These are phyloP conservation scores for Cercospora janseana DNA, from an alignment of 2,329 filamentous ascomycete genomes.

Conservation along the genomic window DNA sequence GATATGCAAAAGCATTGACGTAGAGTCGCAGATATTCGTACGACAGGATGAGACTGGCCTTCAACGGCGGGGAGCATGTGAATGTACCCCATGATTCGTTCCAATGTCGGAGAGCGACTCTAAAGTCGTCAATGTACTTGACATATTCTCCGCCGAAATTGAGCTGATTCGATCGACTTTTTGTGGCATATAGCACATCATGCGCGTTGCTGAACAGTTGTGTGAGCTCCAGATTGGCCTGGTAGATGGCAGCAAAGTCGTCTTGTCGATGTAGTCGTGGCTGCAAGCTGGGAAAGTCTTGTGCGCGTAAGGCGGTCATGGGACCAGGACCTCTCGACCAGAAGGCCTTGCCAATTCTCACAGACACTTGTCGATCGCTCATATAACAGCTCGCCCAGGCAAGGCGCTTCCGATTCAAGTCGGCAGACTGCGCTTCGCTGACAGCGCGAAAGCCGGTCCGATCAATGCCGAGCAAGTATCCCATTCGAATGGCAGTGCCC, in stretches of 20 bases:
- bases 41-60: slow-evolving; percentile 59
- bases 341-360: slow-evolving; percentile 38
- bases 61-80: slow-evolving; percentile 53
- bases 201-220: slow-evolving; percentile 39
- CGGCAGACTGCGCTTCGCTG: slow-evolving; percentile 31
- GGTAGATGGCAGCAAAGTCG: slow-evolving; percentile 37
- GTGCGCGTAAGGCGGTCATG: slow-evolving; percentile 35
- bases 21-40: slow-evolving; percentile 66
- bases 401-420: slow-evolving; percentile 35
- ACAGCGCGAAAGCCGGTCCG: slow-evolving; percentile 36
- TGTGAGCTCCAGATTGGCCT: slow-evolving; percentile 38
- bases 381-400: slow-evolving; percentile 39
- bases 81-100: slow-evolving; percentile 35
- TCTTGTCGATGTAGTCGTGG: slow-evolving; percentile 29
- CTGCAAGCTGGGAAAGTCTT: slow-evolving; percentile 36
- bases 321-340: slow-evolving; percentile 37
- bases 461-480: slow-evolving; percentile 38
- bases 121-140: slow-evolving; percentile 39
- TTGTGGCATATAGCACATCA: slow-evolving; percentile 38
- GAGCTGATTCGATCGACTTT: slow-evolving; percentile 35
- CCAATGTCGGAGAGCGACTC: slow-evolving; percentile 36
- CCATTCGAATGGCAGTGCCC: slow-evolving; percentile 36
- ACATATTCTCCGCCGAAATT: slow-evolving; percentile 39
- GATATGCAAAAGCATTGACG: slow-evolving; percentile 66
- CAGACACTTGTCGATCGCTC: slow-evolving; percentile 37